phyloP scores from a whole-genome alignment of 306 rosid genomes.

The Prunus armeniaca region DNA sequence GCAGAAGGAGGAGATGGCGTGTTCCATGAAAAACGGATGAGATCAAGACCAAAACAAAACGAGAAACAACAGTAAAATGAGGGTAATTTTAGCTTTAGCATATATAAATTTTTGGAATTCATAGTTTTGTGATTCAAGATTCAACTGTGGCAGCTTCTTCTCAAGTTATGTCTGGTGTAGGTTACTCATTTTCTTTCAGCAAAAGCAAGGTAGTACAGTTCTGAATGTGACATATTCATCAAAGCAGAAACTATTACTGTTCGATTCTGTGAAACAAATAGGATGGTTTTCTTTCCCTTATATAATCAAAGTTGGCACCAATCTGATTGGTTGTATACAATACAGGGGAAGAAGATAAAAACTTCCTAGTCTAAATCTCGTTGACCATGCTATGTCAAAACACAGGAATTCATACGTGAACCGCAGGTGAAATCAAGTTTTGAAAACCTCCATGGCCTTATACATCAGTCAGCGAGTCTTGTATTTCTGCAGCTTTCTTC shows the following conservation, averaged over 20 bases:
- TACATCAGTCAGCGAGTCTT: conserved; percentile 15
- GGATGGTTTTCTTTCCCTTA: background rate
- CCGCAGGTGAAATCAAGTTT: background rate
- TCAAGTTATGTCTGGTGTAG: background rate
- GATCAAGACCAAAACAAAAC: too few species aligned
- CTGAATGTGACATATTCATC: too few species aligned
- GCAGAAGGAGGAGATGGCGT: too few species aligned
- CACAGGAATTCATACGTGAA: background rate
- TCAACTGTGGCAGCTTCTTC: background rate
- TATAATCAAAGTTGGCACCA: background rate
- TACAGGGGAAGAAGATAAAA: background rate
- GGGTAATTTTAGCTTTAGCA: too few species aligned
- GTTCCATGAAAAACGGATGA: too few species aligned
- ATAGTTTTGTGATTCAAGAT: background rate
- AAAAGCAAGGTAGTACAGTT: too few species aligned
- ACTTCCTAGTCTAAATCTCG: background rate
- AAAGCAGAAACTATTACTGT: background rate
- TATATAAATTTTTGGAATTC: background rate
- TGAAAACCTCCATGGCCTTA: background rate
- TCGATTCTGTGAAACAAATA: background rate
- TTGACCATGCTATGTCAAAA: background rate
- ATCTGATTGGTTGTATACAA: background rate
- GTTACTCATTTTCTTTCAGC: background rate
- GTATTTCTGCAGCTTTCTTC: conserved; percentile 29
- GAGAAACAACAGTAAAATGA: too few species aligned